These are phyloP conservation scores for Salvia sclarea DNA, from an alignment of 305 asterid genomes.

Conservation along the genomic window DNA sequence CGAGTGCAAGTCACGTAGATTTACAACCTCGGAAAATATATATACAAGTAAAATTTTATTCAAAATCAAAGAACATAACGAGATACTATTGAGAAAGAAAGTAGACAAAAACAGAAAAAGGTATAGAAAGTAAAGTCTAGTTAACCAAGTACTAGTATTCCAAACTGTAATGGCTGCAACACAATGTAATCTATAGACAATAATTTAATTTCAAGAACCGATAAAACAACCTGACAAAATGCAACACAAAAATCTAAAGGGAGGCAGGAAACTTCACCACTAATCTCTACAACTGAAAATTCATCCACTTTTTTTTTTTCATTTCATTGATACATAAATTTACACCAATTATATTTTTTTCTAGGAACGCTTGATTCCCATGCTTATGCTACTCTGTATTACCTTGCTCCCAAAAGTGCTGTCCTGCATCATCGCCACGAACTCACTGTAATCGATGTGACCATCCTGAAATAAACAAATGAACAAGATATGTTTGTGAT, in stretches of 20 bases:
- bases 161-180: background rate
- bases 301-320: slow-evolving; percentile 4
- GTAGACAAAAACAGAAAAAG: no score
- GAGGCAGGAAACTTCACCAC: slow-evolving; percentile 8
- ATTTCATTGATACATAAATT: slow-evolving; percentile 31
- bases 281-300: slow-evolving; percentile 32
- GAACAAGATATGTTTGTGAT: background rate
- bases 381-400: slow-evolving; percentile 36
- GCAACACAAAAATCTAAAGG: slow-evolving; percentile 18
- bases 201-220: slow-evolving; percentile 6
- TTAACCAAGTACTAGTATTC: background rate
- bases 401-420: slow-evolving; percentile 52
- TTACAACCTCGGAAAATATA: no score
- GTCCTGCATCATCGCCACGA: slow-evolving; percentile 87
- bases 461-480: slow-evolving; percentile 57
- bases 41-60: no score
- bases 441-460: slow-evolving; percentile 70
- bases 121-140: no score
- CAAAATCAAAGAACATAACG: no score
- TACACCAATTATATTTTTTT: slow-evolving; percentile 23
- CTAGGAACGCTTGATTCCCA: slow-evolving; percentile 34
- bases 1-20: no score
- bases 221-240: slow-evolving; percentile 18
- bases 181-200: background rate
- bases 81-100: no score